These are phyloP conservation scores for Quercus gilva DNA, from an alignment of 306 rosid genomes.

Conservation along the genomic window DNA sequence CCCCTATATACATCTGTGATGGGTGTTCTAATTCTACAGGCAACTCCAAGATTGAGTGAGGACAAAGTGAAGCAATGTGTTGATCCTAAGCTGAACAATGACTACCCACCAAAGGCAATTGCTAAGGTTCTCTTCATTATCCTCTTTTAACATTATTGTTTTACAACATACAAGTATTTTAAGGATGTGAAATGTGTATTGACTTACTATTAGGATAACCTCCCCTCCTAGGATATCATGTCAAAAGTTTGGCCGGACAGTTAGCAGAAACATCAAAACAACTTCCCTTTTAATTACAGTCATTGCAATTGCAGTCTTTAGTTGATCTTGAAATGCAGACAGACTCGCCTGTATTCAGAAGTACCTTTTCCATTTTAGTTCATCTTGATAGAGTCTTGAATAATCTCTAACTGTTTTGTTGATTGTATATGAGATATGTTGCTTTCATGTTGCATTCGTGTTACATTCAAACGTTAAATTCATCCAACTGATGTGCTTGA, in stretches of 20 bases:
- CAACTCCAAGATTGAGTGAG: slow-evolving; percentile 98
- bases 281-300: not conserved
- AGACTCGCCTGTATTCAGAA: not conserved
- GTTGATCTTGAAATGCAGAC: not conserved
- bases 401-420: not conserved
- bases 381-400: not conserved
- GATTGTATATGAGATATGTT: not conserved
- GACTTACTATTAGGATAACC: not conserved
- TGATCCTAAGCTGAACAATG: slow-evolving; percentile 93
- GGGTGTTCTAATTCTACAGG: slow-evolving; percentile 44
- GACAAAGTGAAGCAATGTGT: slow-evolving; percentile 98
- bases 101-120: slow-evolving; percentile 90
- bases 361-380: too few species aligned
- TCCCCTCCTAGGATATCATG: not conserved
- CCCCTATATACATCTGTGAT: not conserved
- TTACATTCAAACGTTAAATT: not conserved
- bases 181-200: not conserved
- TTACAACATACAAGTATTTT: not conserved
- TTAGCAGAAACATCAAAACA: not conserved
- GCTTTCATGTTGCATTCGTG: not conserved
- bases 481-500: not conserved
- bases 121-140: slow-evolving; percentile 64
- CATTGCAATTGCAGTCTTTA: not conserved
- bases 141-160: not conserved
- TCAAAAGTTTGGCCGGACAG: not conserved